Conservation (phyloP, 2,329 filamentous ascomycete species). For the Colletotrichum tropicicola region DNA sequence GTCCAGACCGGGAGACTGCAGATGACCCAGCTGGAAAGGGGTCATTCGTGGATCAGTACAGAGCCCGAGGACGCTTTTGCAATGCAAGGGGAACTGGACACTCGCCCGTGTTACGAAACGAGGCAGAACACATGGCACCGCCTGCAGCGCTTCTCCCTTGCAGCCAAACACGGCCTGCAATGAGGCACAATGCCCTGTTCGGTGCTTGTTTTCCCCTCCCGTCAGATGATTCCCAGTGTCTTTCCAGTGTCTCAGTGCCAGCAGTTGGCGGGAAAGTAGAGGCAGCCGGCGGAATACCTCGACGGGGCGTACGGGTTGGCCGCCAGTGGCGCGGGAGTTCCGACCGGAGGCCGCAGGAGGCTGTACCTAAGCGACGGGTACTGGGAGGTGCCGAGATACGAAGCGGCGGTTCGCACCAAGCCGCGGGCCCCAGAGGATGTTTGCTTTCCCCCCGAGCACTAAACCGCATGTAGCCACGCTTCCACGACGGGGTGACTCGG, state of each 20-base stretch:
- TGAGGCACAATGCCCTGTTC: not conserved
- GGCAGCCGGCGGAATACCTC: not conserved
- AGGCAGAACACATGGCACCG: not conserved
- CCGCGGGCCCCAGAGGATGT: not conserved
- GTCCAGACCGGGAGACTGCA: not conserved
- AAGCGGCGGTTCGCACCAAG: not conserved
- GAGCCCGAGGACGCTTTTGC: too few relatives aligned
- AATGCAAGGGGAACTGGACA: not conserved
- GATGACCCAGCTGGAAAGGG: not conserved
- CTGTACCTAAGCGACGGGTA: constrained; percentile 8
- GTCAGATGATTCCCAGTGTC: constrained; percentile 27
- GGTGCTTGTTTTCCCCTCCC: not conserved
- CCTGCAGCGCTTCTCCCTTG: too few relatives aligned
- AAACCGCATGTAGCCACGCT: constrained; percentile 5
- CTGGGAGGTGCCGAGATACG: not conserved
- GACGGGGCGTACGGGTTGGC: not conserved
- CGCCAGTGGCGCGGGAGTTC: not conserved
- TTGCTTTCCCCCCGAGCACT: not conserved
- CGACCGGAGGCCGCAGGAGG: not conserved
- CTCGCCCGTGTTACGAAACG: not conserved
- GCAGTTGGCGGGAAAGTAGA: not conserved
- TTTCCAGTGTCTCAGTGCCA: not conserved
- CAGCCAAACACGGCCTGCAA: not conserved
- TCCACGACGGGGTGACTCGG: not conserved
- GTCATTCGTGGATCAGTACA: not conserved